These are phyloP conservation scores for Dioscorea alata DNA, from an alignment of 106 monocot species.

Conservation along the genomic window DNA sequence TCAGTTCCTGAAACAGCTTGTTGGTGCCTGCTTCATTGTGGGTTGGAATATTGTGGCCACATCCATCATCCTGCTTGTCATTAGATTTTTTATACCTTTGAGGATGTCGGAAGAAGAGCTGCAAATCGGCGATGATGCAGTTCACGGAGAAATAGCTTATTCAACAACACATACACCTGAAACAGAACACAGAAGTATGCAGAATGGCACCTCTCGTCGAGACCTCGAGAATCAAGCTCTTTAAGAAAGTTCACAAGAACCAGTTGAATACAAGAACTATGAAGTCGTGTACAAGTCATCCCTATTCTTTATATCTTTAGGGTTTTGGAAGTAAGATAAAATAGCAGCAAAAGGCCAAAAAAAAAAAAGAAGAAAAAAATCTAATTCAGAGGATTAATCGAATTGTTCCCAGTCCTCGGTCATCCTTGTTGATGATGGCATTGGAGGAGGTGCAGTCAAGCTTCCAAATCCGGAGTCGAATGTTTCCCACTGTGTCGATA, in stretches of 20 bases:
- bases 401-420: slow-evolving; percentile 69
- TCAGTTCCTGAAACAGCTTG: slow-evolving; percentile 22
- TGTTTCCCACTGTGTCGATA: slow-evolving; percentile 64
- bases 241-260: background rate
- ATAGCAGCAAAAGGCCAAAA: background rate
- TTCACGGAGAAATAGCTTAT: slow-evolving; percentile 31
- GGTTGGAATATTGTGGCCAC: slow-evolving; percentile 24
- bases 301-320: background rate
- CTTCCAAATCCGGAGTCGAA: slow-evolving; percentile 61
- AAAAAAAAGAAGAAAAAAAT: background rate
- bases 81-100: slow-evolving; percentile 12
- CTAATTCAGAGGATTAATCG: slow-evolving; percentile 22
- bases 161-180: background rate
- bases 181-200: background rate
- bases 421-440: slow-evolving; percentile 27
- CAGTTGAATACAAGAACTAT: background rate
- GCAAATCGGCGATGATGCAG: slow-evolving; percentile 18
- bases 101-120: slow-evolving; percentile 27
- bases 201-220: background rate
- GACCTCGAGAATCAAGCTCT: slow-evolving; percentile 8
- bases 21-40: slow-evolving; percentile 17
- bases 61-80: slow-evolving; percentile 6
- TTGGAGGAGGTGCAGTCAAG: slow-evolving; percentile 34
- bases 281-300: background rate
- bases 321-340: too few species aligned